Conservation (phyloP, 1,284 basidiomycete genomes). For the Ganoderma leucocontextum region DNA sequence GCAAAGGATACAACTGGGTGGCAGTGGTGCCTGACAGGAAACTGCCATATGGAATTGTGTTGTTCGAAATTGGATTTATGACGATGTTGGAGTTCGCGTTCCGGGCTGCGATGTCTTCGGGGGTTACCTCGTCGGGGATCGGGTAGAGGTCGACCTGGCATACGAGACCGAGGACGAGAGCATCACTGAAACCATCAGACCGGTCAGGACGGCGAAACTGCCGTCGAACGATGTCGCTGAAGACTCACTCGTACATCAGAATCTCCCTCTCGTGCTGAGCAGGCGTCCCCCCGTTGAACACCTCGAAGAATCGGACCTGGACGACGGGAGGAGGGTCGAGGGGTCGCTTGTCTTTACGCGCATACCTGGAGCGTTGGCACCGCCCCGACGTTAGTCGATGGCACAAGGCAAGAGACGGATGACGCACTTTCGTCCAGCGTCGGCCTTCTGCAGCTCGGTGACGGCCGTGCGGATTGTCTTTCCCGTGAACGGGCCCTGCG, state of each 20-base stretch:
- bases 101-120: background rate
- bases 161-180: slow-evolving; percentile 8
- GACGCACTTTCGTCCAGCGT: slow-evolving; percentile 31
- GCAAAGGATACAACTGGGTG: background rate
- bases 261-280: slow-evolving; percentile 46
- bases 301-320: slow-evolving; percentile 39
- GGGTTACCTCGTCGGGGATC: slow-evolving; percentile 6
- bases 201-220: background rate
- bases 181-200: background rate
- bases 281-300: slow-evolving; percentile 38
- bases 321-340: slow-evolving; percentile 54
- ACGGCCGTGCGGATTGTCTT: slow-evolving; percentile 23
- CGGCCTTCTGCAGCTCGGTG: slow-evolving; percentile 31
- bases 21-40: background rate
- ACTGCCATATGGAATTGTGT: slow-evolving; percentile 1
- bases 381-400: background rate
- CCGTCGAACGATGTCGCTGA: background rate
- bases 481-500: slow-evolving; percentile 15
- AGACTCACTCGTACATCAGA: slow-evolving; percentile 47
- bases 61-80: background rate
- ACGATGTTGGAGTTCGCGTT: background rate
- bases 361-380: slow-evolving; percentile 39
- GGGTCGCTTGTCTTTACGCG: slow-evolving; percentile 48
- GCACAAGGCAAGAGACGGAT: background rate
- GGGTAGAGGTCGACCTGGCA: slow-evolving; percentile 9